Evolutionary conservation across 192 early-diverging fungal genomes (phyloP), one percentile per base, ranked within the genome.

Genomic region (Coemansia sp.): DNA sequence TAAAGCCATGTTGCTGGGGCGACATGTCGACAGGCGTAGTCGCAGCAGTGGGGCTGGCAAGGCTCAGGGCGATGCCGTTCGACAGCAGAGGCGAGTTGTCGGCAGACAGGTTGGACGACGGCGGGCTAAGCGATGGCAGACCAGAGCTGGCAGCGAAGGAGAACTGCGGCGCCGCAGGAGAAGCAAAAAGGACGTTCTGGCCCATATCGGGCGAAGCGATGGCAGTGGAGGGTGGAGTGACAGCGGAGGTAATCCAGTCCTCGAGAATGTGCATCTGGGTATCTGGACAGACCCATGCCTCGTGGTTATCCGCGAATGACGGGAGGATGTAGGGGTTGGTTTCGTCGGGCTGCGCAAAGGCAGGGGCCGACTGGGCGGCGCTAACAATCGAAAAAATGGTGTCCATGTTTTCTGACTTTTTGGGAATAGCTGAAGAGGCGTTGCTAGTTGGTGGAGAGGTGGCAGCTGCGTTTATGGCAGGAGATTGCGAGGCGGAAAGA

Each of bases 251-350:
- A 25, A 73, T 64, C 71, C 71, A 73, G 64, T 79, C 76, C 42
- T 73, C 70, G 55, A 79, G 72, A 48, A 73, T 64, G 14, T 66
- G 54, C 67, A 72, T 70, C 70, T 79, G 76, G n/a, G 70, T 57
- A 52, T 77, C 74, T 64, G 68, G 65, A 29, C 56, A 79, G 14
- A 70, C 59, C 75, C 75, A 79, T 23, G 75, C 48, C 55, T 79
- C 75, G 56, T 68, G 72, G 65, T 63, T 69, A 57, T 79, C 76
- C 44, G 67, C 64, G n/a, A 65, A 61, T 20, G 76, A 62, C 59
- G 76, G 64, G 22, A 79, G 42, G n/a, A 73, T 60, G 67, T 70
- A 79, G 37, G 62, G 50, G 64, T 55, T 64, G 53, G 19, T 45
- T 59, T 69, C 70, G 40, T 68, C 75, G 44, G 68, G 62, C 48